Evolutionary conservation across 345 rosid genomes (phyloP).

Genomic region (Citrus glauca): DNA sequence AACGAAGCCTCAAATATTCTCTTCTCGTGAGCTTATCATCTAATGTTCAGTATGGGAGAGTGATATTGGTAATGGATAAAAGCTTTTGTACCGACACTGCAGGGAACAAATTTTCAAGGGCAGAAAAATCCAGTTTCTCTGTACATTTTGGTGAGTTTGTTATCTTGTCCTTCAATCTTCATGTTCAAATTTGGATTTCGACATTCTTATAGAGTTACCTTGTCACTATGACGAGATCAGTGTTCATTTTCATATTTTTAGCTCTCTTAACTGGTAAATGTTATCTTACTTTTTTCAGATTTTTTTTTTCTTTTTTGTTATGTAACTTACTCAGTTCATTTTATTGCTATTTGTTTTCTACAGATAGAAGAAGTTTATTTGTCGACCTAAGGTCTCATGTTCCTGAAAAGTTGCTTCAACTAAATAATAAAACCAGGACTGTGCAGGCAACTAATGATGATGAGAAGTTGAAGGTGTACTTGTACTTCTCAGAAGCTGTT

Average conservation of each 20-base stretch:
- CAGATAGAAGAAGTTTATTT: constrained; percentile 75
- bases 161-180: background rate
- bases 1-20: constrained; percentile 57
- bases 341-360: constrained; percentile 19
- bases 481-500: constrained; percentile 81
- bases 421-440: constrained; percentile 53
- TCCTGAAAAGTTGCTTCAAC: constrained; percentile 68
- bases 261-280: background rate
- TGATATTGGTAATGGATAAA: constrained; percentile 69
- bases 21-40: constrained; percentile 66
- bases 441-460: constrained; percentile 77
- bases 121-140: constrained; percentile 56
- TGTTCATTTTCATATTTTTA: background rate
- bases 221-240: background rate
- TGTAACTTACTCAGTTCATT: constrained; percentile 6
- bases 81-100: constrained; percentile 67
- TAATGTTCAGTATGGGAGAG: constrained; percentile 50
- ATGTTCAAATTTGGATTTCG: background rate
- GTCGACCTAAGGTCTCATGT: constrained; percentile 60
- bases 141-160: constrained; percentile 70
- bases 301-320: background rate
- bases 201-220: background rate
- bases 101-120: constrained; percentile 69
- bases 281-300: background rate
- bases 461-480: constrained; percentile 54